phyloP scores from a whole-genome alignment of 75 land plant species.

The Gnetum montanum region DNA sequence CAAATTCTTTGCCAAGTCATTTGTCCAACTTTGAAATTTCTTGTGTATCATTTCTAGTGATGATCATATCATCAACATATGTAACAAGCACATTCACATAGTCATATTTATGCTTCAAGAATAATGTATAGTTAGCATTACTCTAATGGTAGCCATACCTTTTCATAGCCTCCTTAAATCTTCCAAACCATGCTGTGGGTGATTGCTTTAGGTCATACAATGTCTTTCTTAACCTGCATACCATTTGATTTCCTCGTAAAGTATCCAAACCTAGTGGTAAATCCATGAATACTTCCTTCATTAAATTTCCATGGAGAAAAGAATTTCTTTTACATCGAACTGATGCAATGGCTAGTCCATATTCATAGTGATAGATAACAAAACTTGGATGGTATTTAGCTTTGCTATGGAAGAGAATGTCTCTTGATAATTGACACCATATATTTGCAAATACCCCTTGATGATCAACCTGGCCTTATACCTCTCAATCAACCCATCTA shows the following conservation, averaged over 20 bases:
- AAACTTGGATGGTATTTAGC: not conserved
- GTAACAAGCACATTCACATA: conserved; percentile 4
- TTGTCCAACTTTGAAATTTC: not conserved
- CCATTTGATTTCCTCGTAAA: not conserved
- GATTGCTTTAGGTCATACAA: conserved; percentile 23
- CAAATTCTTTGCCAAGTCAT: not conserved
- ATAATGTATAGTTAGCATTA: conserved; percentile 4
- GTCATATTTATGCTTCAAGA: not conserved
- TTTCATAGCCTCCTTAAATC: not conserved
- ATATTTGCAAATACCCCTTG: conserved; percentile 6
- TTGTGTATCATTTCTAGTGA: conserved; percentile 15
- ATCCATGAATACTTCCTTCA: conserved; percentile 10
- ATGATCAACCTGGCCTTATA: not conserved
- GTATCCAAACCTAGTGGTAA: not conserved
- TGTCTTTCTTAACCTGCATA: conserved; percentile 9
- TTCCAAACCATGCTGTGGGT: conserved; percentile 11
- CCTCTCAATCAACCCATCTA: not conserved
- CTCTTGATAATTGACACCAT: conserved; percentile 5
- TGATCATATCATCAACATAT: conserved; percentile 22
- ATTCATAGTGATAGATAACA: not conserved
- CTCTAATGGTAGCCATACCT: not conserved
- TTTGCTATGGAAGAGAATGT: not conserved
- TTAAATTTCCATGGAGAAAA: conserved; percentile 7
- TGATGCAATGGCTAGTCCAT: not conserved
- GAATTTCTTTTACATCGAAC: conserved; percentile 11